These are phyloP conservation scores for Penicillium rolfsii DNA, from an alignment of 2,329 filamentous ascomycete species.

Conservation along the genomic window DNA sequence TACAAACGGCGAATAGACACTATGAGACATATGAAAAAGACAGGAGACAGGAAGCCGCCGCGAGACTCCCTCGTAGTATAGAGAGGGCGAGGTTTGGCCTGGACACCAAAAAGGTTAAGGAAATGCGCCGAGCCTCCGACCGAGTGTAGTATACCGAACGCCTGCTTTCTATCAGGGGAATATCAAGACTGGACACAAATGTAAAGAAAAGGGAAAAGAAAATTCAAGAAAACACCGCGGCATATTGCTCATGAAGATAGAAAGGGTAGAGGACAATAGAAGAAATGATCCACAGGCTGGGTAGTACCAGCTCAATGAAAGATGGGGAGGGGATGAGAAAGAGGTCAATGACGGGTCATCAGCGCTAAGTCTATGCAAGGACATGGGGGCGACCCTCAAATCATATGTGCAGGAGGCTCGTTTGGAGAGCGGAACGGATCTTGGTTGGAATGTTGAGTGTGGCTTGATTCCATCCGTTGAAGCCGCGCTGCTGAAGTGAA, in stretches of 20 bases:
- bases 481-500: conserved; percentile 89
- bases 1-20: conserved; percentile 32
- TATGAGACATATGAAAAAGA: conserved; percentile 24
- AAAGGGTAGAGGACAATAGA: conserved; percentile 22
- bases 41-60: conserved; percentile 15
- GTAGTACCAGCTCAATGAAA: conserved; percentile 35
- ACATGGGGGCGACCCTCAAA: conserved; percentile 30
- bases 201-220: conserved; percentile 34
- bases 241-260: conserved; percentile 31
- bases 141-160: conserved; percentile 41
- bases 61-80: conserved; percentile 12
- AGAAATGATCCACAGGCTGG: conserved; percentile 28
- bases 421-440: conserved; percentile 39
- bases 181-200: conserved; percentile 34
- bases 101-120: conserved; percentile 21
- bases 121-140: conserved; percentile 40
- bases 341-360: conserved; percentile 33
- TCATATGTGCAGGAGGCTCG: conserved; percentile 38
- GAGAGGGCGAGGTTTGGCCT: conserved; percentile 17
- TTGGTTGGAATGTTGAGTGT: conserved; percentile 37
- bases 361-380: conserved; percentile 34
- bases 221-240: conserved; percentile 28
- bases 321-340: conserved; percentile 29
- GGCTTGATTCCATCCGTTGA: conserved; percentile 76
- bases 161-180: conserved; percentile 46